Percentiles rank a stretch among this genome's conserved stretches.
Evolutionary conservation across 2,329 filamentous ascomycete species (phyloP).

Genomic region (Gyromitra esculenta): DNA sequence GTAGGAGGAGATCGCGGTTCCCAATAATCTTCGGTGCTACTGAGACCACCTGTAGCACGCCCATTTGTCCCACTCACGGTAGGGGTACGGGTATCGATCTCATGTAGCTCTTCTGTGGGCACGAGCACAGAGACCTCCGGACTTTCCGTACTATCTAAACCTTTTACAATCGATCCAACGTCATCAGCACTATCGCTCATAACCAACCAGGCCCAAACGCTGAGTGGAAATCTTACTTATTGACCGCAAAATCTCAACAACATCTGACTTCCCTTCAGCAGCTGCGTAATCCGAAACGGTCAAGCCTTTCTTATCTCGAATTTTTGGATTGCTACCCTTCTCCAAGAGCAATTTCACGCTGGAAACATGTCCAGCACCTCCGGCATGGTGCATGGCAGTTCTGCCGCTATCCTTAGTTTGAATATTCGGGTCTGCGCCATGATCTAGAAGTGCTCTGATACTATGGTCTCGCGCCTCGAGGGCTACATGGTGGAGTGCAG

Average conservation of each 20-base stretch:
- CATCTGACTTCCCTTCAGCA: constrained; percentile 28
- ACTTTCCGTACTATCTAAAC: constrained; percentile 21
- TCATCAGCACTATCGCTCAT: constrained; percentile 3
- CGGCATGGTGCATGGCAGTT: constrained; percentile 44
- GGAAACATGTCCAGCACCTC: constrained; percentile 34
- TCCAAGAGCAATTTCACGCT: constrained; percentile 42
- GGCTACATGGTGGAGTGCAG: constrained; percentile 43
- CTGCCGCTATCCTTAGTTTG: constrained; percentile 34
- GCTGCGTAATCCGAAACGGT: constrained; percentile 39
- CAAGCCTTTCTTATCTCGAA: constrained; percentile 35
- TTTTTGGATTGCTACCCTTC: constrained; percentile 36
- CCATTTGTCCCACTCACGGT: constrained; percentile 27
- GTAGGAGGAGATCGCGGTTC: constrained; percentile 20
- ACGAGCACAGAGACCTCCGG: constrained; percentile 21
- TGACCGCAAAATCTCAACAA: constrained; percentile 40
- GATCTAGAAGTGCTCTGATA: constrained; percentile 39
- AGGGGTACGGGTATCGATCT: constrained; percentile 37
- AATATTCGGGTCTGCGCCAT: constrained; percentile 42
- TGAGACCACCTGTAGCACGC: constrained; percentile 15
- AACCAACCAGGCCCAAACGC: background rate
- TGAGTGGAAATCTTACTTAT: constrained; percentile 26
- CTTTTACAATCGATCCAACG: background rate
- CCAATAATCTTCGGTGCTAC: constrained; percentile 29
- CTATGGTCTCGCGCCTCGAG: constrained; percentile 40
- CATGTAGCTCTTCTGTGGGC: constrained; percentile 37